Evolutionary conservation across 306 rosid species (phyloP), one percentile per base, ranked within the genome.

Genomic region (Coriaria nepalensis): DNA sequence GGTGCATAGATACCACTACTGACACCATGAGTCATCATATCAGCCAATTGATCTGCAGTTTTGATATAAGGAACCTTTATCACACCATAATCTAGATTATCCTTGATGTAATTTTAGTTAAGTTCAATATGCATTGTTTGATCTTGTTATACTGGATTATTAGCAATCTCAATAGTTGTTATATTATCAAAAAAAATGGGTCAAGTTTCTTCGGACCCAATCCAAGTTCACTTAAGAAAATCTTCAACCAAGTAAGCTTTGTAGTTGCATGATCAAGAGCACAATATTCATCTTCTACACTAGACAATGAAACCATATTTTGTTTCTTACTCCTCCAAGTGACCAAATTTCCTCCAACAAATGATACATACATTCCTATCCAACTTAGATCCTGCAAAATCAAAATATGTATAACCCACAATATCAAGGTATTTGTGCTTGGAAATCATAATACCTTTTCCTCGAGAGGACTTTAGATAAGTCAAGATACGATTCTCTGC

Each of bases 271-370:
- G 52, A 32, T 20, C 36, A 14, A 8, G 52, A 47, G 11, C 49
- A 45, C 20, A 5, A 7, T 29, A 32, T 47, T 47, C 15, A 2
- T 2, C 35, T 15, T 20, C 4, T 8, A 1, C 37, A 14, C 35
- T 29, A 32, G 41, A 38, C 2, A 38, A 38, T 4, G 41, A 38
- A 6, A 38, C 41, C 41, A 38, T 3, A 20, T 20, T n/a, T 1
- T 15, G 11, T 14, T 47, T 47, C 35, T 15, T 14, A 7, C 37
- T 6, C 52, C 20, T 44, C 14, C 49, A 44, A 44, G 33, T 14
- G 6, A 45, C 49, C 49, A 45, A 47, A 29, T 47, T 47, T 6
- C 37, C 35, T 15, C 52, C 12, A 47, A 47, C 41, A 38, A 38
- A 6, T 6, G 7, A 38, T 9, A 38, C 41, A 38, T 38, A 38